Evolutionary conservation across 805 yeast species (phyloP).

Genomic region (Candida nitratophila): DNA sequence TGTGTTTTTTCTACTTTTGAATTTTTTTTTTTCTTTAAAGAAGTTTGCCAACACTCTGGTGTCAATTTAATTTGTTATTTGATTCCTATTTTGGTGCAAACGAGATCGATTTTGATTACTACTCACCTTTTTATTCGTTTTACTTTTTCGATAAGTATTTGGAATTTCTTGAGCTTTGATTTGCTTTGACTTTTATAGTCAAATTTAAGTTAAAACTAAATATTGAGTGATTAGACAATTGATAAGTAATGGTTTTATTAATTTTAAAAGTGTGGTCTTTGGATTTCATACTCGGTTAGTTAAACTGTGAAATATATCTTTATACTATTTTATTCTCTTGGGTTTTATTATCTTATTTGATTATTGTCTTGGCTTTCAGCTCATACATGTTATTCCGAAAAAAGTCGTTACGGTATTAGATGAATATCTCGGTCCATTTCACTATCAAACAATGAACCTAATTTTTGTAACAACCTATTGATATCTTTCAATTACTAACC

Average conservation of each 20-base stretch:
- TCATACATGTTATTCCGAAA: not conserved
- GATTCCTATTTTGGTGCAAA: conserved; percentile 90
- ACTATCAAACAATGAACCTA: conserved; percentile 48
- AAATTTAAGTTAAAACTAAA: too few relatives aligned
- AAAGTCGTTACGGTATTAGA: conserved; percentile 3
- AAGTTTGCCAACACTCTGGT: conserved; percentile 94
- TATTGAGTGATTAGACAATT: too few relatives aligned
- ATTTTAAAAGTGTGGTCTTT: too few relatives aligned
- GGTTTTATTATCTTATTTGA: conserved; percentile 3
- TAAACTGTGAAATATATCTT: conserved; percentile 10
- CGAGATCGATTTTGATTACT: conserved; percentile 59
- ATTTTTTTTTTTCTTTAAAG: not conserved
- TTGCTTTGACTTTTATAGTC: not conserved
- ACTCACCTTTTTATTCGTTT: conserved; percentile 54
- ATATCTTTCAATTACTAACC: too few relatives aligned
- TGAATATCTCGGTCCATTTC: conserved; percentile 68
- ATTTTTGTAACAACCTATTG: too few relatives aligned
- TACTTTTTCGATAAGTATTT: not conserved
- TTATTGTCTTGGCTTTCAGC: not conserved
- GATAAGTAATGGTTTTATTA: conserved; percentile 2
- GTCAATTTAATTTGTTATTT: conserved; percentile 51
- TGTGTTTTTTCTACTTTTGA: too few relatives aligned
- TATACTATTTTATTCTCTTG: conserved; percentile 3
- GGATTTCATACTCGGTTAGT: conserved; percentile 1
- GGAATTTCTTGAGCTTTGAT: not conserved